A percentile compares a stretch with the other conserved stretches of the same genome.
Conservation (phyloP, 345 rosid species). For the Bruguiera gymnorhiza region DNA sequence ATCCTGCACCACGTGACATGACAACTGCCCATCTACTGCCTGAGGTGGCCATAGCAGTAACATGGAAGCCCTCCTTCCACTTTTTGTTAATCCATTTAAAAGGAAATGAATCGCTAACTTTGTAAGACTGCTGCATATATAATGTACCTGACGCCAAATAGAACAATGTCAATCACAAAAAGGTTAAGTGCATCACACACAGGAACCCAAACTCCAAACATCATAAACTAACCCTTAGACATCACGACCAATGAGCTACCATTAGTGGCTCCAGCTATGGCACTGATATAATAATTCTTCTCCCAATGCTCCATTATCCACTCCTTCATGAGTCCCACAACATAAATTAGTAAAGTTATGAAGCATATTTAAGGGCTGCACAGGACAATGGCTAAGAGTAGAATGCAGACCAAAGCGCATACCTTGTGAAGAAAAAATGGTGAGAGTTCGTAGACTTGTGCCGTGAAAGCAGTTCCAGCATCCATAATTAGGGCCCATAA, state of each 20-base stretch:
- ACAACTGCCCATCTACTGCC: slow-evolving; percentile 92
- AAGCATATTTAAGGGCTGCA: not conserved
- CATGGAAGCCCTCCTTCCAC: slow-evolving; percentile 93
- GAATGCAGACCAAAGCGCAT: not conserved
- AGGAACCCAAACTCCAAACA: not conserved
- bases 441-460: slow-evolving; percentile 86
- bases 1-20: slow-evolving; percentile 93
- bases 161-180: not conserved
- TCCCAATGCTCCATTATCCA: slow-evolving; percentile 99
- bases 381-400: not conserved
- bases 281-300: slow-evolving; percentile 85
- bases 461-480: slow-evolving; percentile 84
- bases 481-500: slow-evolving; percentile 99
- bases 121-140: slow-evolving; percentile 88
- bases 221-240: slow-evolving; percentile 74
- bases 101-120: slow-evolving; percentile 91
- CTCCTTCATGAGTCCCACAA: slow-evolving; percentile 45
- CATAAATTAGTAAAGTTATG: not conserved
- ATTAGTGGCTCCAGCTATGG: slow-evolving; percentile 85
- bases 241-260: slow-evolving; percentile 96
- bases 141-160: slow-evolving; percentile 52
- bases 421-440: slow-evolving; percentile 88
- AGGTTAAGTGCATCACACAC: not conserved
- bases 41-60: slow-evolving; percentile 94
- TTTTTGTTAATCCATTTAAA: slow-evolving; percentile 96